Conservation (phyloP, 2,329 filamentous ascomycete species). For the Fusarium pseudocircinatum region DNA sequence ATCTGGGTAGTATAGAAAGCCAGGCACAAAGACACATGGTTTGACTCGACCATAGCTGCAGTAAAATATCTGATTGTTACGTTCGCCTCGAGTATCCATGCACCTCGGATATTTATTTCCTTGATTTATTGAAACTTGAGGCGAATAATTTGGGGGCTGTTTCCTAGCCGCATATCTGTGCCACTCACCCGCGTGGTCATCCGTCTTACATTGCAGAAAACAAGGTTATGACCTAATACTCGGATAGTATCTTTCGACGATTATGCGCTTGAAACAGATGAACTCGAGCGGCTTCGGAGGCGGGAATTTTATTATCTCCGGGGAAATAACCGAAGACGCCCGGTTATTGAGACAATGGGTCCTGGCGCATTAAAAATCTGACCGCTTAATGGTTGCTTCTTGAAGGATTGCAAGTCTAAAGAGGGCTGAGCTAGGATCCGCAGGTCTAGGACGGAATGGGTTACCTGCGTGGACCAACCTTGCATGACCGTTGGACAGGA, state of each 20-base stretch:
- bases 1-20: background rate
- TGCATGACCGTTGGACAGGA: background rate
- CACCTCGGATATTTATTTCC: background rate
- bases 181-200: background rate
- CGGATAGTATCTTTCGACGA: background rate
- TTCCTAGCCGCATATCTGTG: background rate
- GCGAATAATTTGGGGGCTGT: background rate
- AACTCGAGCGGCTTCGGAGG: background rate
- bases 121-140: background rate
- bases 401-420: background rate
- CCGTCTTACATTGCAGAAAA: background rate
- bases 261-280: background rate
- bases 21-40: background rate
- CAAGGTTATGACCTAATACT: background rate
- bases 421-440: background rate
- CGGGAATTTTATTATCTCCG: background rate
- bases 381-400: background rate
- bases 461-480: background rate
- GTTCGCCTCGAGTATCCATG: background rate
- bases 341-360: background rate
- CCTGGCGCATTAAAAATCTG: background rate
- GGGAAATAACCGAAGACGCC: background rate
- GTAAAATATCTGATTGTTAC: background rate
- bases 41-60: accelerated
- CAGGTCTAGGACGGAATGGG: background rate